Evolutionary conservation across 805 yeast genomes (phyloP), one percentile per base, ranked within the genome.

Genomic region (Myxozyma neglecta): DNA sequence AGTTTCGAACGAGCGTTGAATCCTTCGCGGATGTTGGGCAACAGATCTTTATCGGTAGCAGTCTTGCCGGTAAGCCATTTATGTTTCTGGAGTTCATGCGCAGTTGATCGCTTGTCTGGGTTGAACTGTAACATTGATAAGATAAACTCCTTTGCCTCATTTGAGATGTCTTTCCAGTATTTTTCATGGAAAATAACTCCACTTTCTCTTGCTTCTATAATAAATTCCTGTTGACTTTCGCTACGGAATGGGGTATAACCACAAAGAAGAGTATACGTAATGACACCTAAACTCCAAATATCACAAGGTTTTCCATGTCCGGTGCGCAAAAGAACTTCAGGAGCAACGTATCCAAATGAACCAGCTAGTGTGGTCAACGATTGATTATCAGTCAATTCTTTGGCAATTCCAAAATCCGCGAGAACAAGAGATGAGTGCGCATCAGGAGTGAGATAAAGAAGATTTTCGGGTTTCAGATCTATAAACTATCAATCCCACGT

Each of bases 231-330:
- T 1, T 88, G 90, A 51, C 84, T 86, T 71, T 92, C 97, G 0
- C 97, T 85, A 54, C 92, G 77, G 74, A 93, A 90, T 3, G 98
- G 97, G 6, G 96, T 87, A 72, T 91, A 90, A 0, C 99, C 99
- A 68, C 94, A 90, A 49, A 93, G 79, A 50, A 92, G 76, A 0
- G 97, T 92, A 74, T 90, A 94, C 0, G 97, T 84, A 49, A 93
- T 90, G 8, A 93, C 96, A 40, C 99, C 99, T 44, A 93, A 72
- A 1, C 96, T 88, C 99, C 99, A 93, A 58, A 93, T 83, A 73
- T 93, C 99, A 76, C 97, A 93, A 0, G 97, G 93, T 70, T 89
- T 90, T 44, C 97, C 96, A 75, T 93, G 97, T 8, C 97, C 98
- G 44, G 80, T 78, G 14, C 88, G 85, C 46, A 85, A 76, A 43